phyloP scores from a whole-genome alignment of 2,329 filamentous ascomycete genomes.

The Alternaria conjuncta region DNA sequence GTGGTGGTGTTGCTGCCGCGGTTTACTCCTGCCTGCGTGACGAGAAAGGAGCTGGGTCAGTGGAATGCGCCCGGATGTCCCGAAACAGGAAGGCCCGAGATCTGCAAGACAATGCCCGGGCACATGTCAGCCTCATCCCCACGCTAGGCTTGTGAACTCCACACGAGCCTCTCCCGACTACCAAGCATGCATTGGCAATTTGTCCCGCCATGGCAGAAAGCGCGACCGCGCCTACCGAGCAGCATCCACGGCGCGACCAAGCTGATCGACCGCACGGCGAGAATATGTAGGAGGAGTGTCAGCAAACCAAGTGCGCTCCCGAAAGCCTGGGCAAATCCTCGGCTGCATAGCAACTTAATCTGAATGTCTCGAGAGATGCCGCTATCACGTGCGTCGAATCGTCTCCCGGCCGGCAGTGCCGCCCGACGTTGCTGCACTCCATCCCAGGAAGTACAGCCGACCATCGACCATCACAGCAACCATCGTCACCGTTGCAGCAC shows the following conservation, averaged over 20 bases:
- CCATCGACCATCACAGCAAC: slow-evolving; percentile 8
- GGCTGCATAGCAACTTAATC: background rate
- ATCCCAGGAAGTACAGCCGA: slow-evolving; percentile 20
- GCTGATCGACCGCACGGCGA: background rate
- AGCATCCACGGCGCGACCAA: background rate
- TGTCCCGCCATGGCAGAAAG: slow-evolving; percentile 11
- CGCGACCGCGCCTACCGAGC: background rate
- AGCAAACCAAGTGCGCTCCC: background rate
- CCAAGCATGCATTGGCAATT: slow-evolving; percentile 14
- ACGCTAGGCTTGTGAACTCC: slow-evolving; percentile 7
- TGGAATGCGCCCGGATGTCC: background rate
- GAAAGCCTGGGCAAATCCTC: background rate
- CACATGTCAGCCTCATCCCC: slow-evolving; percentile 5
- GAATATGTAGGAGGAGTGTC: background rate
- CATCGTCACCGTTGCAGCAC: slow-evolving; percentile 19
- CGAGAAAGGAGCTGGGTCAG: background rate
- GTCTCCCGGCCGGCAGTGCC: slow-evolving; percentile 12
- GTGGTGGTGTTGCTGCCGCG: background rate
- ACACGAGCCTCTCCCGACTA: slow-evolving; percentile 6
- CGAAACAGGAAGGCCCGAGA: slow-evolving; percentile 8
- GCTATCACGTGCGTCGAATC: background rate
- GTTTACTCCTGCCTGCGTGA: background rate
- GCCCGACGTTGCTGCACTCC: slow-evolving; percentile 6
- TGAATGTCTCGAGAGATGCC: background rate
- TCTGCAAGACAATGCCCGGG: background rate